Conservation (phyloP, 2,329 filamentous ascomycete species). For the Fusarium haematococcum region DNA sequence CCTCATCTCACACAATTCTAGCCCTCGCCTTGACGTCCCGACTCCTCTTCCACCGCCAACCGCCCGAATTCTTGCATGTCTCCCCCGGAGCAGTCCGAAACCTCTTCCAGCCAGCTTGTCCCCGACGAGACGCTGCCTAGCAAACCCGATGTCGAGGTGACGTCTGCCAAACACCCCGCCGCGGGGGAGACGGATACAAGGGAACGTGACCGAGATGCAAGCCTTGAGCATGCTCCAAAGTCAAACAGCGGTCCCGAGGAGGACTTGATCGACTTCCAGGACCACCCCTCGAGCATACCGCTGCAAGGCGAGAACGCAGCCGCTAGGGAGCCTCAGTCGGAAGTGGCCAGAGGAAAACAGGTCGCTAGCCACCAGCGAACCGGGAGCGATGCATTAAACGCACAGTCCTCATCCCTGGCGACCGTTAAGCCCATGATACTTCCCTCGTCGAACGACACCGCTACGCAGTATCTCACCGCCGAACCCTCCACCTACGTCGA, state of each 20-base stretch:
- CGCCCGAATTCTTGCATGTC: conserved; percentile 50
- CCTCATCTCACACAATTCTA: conserved; percentile 23
- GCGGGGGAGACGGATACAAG: conserved; percentile 22
- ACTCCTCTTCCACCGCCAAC: conserved; percentile 4
- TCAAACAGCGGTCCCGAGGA: conserved; percentile 7
- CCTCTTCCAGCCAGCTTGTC: conserved; percentile 45
- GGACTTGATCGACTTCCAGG: conserved; percentile 40
- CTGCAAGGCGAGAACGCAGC: conserved; percentile 4
- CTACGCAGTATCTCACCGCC: conserved; percentile 60
- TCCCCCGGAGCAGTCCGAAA: conserved; percentile 48
- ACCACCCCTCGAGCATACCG: conserved; percentile 16
- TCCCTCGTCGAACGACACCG: conserved; percentile 49
- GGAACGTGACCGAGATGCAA: conserved; percentile 7
- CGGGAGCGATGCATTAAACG: conserved; percentile 39
- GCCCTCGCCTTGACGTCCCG: conserved; percentile 16
- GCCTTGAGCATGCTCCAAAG: not conserved
- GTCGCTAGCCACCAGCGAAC: conserved; percentile 25
- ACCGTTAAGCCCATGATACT: conserved; percentile 61
- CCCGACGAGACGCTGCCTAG: conserved; percentile 44
- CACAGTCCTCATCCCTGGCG: conserved; percentile 60
- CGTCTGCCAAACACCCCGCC: conserved; percentile 29
- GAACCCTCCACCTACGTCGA: conserved; percentile 65
- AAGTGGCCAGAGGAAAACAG: conserved; percentile 43
- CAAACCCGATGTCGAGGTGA: conserved; percentile 46
- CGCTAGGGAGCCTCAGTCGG: conserved; percentile 18